Percentiles rank a stretch among this genome's conserved stretches.
These are phyloP conservation scores for Penicillium cosmopolitanum DNA, from an alignment of 495 filamentous ascomycete species.

Conservation along the genomic window DNA sequence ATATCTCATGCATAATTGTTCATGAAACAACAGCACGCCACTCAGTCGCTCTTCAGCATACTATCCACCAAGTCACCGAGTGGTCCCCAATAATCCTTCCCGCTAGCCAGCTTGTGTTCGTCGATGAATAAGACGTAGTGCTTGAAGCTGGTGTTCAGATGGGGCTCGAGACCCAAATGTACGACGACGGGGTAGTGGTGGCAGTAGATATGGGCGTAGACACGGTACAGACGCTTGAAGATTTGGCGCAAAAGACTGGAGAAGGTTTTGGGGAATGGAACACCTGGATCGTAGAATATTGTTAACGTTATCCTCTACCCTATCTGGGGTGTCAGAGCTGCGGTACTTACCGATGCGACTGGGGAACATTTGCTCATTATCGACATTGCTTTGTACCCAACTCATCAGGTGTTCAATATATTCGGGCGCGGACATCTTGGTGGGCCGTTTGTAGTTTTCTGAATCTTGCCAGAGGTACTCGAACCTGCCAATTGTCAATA, in stretches of 20 bases:
- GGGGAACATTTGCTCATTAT: slow-evolving; percentile 93
- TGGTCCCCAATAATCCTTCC: slow-evolving; percentile 98
- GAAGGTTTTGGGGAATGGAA: slow-evolving; percentile 94
- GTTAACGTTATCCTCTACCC: neutral
- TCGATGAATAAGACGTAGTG: slow-evolving; percentile 98
- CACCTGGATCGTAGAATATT: slow-evolving; percentile 55
- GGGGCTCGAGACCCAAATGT: slow-evolving; percentile 92
- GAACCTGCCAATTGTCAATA: slow-evolving; percentile 59
- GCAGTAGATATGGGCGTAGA: slow-evolving; percentile 99
- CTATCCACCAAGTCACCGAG: slow-evolving; percentile 94
- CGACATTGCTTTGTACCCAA: slow-evolving; percentile 94
- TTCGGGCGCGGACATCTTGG: slow-evolving; percentile 95
- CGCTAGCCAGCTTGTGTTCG: slow-evolving; percentile 84
- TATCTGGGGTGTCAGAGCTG: neutral
- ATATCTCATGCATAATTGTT: slow-evolving; percentile 13
- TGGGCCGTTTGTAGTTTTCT: slow-evolving; percentile 89
- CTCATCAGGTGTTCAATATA: slow-evolving; percentile 98
- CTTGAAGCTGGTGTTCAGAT: slow-evolving; percentile 99
- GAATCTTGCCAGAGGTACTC: slow-evolving; percentile 99
- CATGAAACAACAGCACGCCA: slow-evolving; percentile 1
- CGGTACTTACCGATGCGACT: slow-evolving; percentile 74
- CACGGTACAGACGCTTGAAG: slow-evolving; percentile 97
- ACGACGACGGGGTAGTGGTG: slow-evolving; percentile 98
- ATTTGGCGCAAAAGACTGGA: slow-evolving; percentile 84
- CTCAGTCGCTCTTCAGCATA: slow-evolving; percentile 90